Evolutionary conservation across 768 basidiomycete species (phyloP).

Genomic region (Chalciporus piperatus): DNA sequence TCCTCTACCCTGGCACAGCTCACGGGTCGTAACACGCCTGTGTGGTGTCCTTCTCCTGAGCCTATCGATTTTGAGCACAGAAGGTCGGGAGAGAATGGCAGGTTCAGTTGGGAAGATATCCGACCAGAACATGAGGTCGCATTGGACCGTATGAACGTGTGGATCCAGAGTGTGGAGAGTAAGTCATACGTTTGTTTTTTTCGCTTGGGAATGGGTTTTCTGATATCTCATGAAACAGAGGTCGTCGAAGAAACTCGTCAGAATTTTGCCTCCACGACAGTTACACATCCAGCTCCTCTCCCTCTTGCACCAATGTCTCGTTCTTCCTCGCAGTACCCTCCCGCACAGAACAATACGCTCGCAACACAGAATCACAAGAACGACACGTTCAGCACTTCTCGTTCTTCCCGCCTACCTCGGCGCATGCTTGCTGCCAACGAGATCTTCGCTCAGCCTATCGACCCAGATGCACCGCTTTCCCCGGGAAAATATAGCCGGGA

Average conservation of each 20-base stretch:
- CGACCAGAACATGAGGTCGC: constrained; percentile 31
- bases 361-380: constrained; percentile 5
- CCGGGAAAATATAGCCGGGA: constrained; percentile 12
- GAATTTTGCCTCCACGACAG: constrained; percentile 59
- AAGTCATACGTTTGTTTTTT: constrained; percentile 29
- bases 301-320: constrained; percentile 59
- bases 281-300: constrained; percentile 54
- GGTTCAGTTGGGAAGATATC: constrained; percentile 35
- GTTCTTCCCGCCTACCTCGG: constrained; percentile 53
- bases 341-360: constrained; percentile 34
- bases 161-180: constrained; percentile 86
- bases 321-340: constrained; percentile 38
- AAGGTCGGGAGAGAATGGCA: constrained; percentile 31
- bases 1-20: constrained; percentile 51
- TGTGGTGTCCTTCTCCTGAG: constrained; percentile 30
- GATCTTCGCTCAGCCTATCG: constrained; percentile 51
- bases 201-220: not conserved
- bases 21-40: constrained; percentile 30
- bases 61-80: constrained; percentile 32
- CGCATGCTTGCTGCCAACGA: constrained; percentile 64
- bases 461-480: constrained; percentile 19
- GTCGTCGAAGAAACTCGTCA: constrained; percentile 80
- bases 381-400: constrained; percentile 9
- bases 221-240: constrained; percentile 41
- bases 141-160: constrained; percentile 69